A percentile compares a stretch with the other conserved stretches of the same genome.
Evolutionary conservation across 2,329 filamentous ascomycete genomes (phyloP).

Genomic region (Phaeosphaeria sp.): DNA sequence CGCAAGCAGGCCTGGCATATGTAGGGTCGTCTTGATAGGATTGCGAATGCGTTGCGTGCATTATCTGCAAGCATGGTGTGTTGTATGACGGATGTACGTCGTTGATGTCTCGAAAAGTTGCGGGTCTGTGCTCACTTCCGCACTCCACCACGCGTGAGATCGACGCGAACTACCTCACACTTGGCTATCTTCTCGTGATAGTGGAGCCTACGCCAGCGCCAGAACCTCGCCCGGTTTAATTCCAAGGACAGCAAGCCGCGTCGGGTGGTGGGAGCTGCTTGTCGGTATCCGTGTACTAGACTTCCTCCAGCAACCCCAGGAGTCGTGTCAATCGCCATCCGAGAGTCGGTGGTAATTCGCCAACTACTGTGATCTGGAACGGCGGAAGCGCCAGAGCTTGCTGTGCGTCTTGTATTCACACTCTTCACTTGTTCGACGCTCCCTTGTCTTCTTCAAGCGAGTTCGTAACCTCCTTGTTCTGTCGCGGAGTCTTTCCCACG

Average conservation of each 20-base stretch:
- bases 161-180: slow-evolving; percentile 6
- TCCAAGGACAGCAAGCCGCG: neutral
- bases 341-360: slow-evolving; percentile 8
- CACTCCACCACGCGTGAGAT: slow-evolving; percentile 3
- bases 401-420: slow-evolving; percentile 5
- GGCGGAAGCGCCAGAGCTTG: slow-evolving; percentile 9
- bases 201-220: slow-evolving; percentile 5
- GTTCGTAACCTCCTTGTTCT: slow-evolving; percentile 17
- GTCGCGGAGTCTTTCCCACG: slow-evolving; percentile 28
- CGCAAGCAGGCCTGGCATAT: slow-evolving; percentile 40
- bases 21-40: slow-evolving; percentile 31
- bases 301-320: slow-evolving; percentile 5
- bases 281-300: neutral
- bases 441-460: slow-evolving; percentile 1
- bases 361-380: slow-evolving; percentile 5
- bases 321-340: slow-evolving; percentile 16
- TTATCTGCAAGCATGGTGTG: slow-evolving; percentile 39
- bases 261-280: neutral
- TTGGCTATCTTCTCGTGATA: neutral
- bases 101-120: slow-evolving; percentile 22
- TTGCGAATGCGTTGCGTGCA: slow-evolving; percentile 25
- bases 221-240: slow-evolving; percentile 6
- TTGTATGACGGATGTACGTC: slow-evolving; percentile 22
- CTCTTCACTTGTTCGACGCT: neutral
- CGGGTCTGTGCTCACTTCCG: slow-evolving; percentile 38